phyloP scores from a whole-genome alignment of 1,139 yeast genomes.

The Barnettozyma hawaiiensis region DNA sequence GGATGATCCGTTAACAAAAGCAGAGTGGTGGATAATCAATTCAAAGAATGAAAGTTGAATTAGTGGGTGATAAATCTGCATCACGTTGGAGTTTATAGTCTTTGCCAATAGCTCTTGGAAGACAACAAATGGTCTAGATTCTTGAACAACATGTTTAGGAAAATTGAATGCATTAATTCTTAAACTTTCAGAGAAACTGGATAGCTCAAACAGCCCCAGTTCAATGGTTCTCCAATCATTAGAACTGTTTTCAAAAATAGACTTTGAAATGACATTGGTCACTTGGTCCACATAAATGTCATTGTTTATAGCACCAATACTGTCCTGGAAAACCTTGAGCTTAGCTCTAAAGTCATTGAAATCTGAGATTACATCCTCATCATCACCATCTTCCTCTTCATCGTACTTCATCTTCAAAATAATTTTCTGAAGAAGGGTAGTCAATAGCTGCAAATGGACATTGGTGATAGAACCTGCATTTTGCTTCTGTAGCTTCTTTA shows the following conservation, averaged over 20 bases:
- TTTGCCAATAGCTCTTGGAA: slow-evolving; percentile 52
- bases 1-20: slow-evolving; percentile 47
- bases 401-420: slow-evolving; percentile 78
- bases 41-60: slow-evolving; percentile 82
- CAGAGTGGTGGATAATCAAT: slow-evolving; percentile 71
- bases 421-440: slow-evolving; percentile 60
- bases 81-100: slow-evolving; percentile 53
- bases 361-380: slow-evolving; percentile 62
- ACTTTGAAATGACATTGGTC: slow-evolving; percentile 58
- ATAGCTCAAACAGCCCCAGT: slow-evolving; percentile 77
- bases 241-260: slow-evolving; percentile 36
- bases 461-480: slow-evolving; percentile 31
- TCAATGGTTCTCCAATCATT: slow-evolving; percentile 78
- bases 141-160: slow-evolving; percentile 56
- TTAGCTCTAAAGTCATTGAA: slow-evolving; percentile 68
- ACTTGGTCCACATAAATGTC: slow-evolving; percentile 67
- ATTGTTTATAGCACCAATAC: slow-evolving; percentile 71
- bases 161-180: slow-evolving; percentile 63
- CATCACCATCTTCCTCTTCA: slow-evolving; percentile 68
- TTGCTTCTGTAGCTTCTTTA: slow-evolving; percentile 48
- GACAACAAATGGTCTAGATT: slow-evolving; percentile 55
- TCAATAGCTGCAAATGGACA: slow-evolving; percentile 45
- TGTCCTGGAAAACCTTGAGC: slow-evolving; percentile 77
- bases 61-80: slow-evolving; percentile 61
- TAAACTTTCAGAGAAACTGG: slow-evolving; percentile 72